A percentile compares a stretch with the other conserved stretches of the same genome.
These are phyloP conservation scores for Crithidia thermophila DNA, from an alignment of 208 protist species.

Conservation along the genomic window DNA sequence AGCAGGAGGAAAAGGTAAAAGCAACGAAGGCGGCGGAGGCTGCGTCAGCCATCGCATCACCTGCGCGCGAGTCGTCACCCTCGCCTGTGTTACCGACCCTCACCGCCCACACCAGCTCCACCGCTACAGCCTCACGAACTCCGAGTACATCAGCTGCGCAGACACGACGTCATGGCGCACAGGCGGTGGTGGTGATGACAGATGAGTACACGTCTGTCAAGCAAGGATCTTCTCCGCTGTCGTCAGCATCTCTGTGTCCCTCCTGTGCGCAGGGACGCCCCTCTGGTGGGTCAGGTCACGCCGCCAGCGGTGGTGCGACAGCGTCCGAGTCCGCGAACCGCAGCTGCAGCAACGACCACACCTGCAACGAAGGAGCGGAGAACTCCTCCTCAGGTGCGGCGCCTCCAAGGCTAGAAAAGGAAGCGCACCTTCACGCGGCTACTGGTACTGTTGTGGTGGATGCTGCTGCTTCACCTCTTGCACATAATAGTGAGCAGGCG, in stretches of 20 bases:
- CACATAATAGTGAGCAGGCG: too few relatives aligned
- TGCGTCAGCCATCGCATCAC: not conserved
- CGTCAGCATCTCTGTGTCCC: not conserved
- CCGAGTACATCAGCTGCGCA: not conserved
- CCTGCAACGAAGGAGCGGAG: too few relatives aligned
- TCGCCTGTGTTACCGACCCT: slow-evolving; percentile 18
- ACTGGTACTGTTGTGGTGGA: too few relatives aligned
- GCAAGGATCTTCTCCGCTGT: too few relatives aligned
- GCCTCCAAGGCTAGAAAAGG: not conserved
- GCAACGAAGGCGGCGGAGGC: not conserved
- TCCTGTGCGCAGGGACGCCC: not conserved
- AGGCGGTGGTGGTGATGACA: too few relatives aligned
- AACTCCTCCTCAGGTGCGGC: too few relatives aligned
- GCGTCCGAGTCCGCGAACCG: not conserved
- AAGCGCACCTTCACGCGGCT: not conserved
- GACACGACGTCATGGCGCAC: too few relatives aligned
- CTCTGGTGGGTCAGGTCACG: not conserved
- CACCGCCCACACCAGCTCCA: not conserved
- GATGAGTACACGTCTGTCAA: too few relatives aligned
- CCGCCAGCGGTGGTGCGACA: slow-evolving; percentile 2
- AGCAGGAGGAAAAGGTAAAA: too few relatives aligned
- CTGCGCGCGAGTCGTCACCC: not conserved
- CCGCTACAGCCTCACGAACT: not conserved
- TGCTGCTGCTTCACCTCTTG: too few relatives aligned
- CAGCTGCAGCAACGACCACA: slow-evolving; percentile 1